Evolutionary conservation across 2,329 filamentous ascomycete genomes (phyloP).

Genomic region (Aspergillus brasiliensis): DNA sequence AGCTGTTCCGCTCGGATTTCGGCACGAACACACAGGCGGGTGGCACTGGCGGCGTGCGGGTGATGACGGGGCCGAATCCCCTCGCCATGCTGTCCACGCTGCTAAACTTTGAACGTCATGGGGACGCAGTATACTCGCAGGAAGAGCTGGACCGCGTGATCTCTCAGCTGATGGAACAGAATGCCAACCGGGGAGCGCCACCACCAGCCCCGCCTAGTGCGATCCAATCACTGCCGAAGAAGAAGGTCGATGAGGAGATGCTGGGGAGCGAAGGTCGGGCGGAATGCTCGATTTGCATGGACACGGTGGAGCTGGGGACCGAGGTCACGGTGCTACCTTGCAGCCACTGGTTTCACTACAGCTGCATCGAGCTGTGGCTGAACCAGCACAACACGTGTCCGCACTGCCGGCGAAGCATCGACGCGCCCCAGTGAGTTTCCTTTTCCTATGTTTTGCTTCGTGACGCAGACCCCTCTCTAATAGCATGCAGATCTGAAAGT

Average conservation of each 20-base stretch:
- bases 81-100: slow-evolving; percentile 50
- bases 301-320: slow-evolving; percentile 71
- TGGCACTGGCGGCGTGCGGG: slow-evolving; percentile 22
- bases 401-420: slow-evolving; percentile 48
- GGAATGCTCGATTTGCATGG: slow-evolving; percentile 95
- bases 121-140: slow-evolving; percentile 87
- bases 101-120: slow-evolving; percentile 51
- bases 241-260: slow-evolving; percentile 69
- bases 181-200: slow-evolving; percentile 71
- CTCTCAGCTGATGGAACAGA: slow-evolving; percentile 82
- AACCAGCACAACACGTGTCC: slow-evolving; percentile 92
- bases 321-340: slow-evolving; percentile 80
- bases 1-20: slow-evolving; percentile 30
- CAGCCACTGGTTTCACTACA: slow-evolving; percentile 88
- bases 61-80: slow-evolving; percentile 36
- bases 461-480: slow-evolving; percentile 10
- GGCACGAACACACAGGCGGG: slow-evolving; percentile 10
- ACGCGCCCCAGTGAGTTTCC: slow-evolving; percentile 25
- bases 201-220: slow-evolving; percentile 76
- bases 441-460: slow-evolving; percentile 7
- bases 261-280: slow-evolving; percentile 66
- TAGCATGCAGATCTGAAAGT: not conserved
- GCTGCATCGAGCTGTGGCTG: slow-evolving; percentile 81
- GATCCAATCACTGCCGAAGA: slow-evolving; percentile 72
- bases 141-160: slow-evolving; percentile 89